Percentiles rank a stretch among this genome's conserved stretches.
phyloP scores from a whole-genome alignment of 2,329 filamentous ascomycete species.

The Elsinoe arachidis region DNA sequence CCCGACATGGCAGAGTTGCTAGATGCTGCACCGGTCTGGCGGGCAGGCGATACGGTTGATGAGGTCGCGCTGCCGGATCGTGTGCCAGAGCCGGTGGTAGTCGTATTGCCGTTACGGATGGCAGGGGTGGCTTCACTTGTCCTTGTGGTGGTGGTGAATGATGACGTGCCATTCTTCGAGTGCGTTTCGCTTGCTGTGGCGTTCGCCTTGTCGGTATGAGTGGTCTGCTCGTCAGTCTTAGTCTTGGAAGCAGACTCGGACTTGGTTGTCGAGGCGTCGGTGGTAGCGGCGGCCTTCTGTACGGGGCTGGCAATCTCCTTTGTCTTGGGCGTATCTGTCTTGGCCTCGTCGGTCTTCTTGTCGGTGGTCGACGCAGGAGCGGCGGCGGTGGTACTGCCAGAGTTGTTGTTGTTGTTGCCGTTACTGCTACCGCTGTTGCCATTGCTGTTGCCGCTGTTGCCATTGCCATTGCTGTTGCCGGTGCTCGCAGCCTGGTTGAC shows the following conservation, averaged over 20 bases:
- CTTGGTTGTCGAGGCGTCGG: neutral
- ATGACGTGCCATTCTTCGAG: neutral
- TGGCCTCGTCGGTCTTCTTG: neutral
- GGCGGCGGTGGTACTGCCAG: neutral
- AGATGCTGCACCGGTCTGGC: slow-evolving; percentile 3
- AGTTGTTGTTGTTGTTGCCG: neutral
- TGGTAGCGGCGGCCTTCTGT: neutral
- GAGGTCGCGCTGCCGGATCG: slow-evolving; percentile 2
- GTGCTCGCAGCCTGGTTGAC: neutral
- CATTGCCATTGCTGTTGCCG: neutral
- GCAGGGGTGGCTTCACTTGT: neutral
- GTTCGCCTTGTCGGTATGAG: neutral
- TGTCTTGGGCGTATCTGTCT: neutral
- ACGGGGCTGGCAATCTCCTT: neutral
- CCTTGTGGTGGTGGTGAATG: slow-evolving; percentile 2
- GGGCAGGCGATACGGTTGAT: slow-evolving; percentile 1
- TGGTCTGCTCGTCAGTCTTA: neutral
- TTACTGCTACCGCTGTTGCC: neutral
- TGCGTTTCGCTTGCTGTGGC: neutral
- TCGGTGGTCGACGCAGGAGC: neutral
- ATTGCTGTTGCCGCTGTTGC: neutral
- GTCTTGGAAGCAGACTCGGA: neutral
- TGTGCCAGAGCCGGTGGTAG: neutral
- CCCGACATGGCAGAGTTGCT: neutral
- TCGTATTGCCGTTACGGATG: neutral